A percentile compares a stretch with the other conserved stretches of the same genome.
Conservation (phyloP, 1,139 yeast genomes). For the Magnusiomyces sp. region DNA sequence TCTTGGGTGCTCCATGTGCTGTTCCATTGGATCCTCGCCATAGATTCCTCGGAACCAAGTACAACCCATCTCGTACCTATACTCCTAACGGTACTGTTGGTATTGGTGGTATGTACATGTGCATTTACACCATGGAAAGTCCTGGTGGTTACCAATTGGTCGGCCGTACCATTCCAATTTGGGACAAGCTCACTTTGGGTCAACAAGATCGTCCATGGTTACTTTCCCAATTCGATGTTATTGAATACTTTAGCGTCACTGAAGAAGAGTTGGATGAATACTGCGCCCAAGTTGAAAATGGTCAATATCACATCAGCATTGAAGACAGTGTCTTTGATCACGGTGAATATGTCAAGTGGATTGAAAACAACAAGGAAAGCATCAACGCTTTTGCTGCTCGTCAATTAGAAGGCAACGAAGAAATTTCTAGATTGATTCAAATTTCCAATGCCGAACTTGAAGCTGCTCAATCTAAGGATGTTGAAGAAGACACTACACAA, state of each 20-base stretch:
- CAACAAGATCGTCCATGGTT: constrained; percentile 79
- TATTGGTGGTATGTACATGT: constrained; percentile 97
- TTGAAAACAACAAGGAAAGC: constrained; percentile 59
- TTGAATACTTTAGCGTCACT: constrained; percentile 84
- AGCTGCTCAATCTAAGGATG: constrained; percentile 35
- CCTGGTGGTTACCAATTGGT: constrained; percentile 98
- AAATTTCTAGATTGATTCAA: constrained; percentile 75
- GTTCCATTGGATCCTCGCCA: constrained; percentile 97
- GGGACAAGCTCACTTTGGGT: constrained; percentile 88
- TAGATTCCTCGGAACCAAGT: constrained; percentile 82
- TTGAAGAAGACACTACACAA: constrained; percentile 28
- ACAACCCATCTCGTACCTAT: constrained; percentile 91
- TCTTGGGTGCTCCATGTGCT: constrained; percentile 96
- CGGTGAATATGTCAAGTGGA: constrained; percentile 68
- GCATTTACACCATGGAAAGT: constrained; percentile 95
- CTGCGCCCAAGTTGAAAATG: constrained; percentile 71
- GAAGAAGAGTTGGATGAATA: constrained; percentile 71
- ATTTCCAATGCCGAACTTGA: constrained; percentile 72
- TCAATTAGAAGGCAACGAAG: constrained; percentile 78
- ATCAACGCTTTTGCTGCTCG: constrained; percentile 59
- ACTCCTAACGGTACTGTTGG: constrained; percentile 98
- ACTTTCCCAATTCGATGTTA: constrained; percentile 83
- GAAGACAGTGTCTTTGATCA: constrained; percentile 78
- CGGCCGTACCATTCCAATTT: constrained; percentile 93
- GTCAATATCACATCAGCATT: constrained; percentile 66